Percentiles rank a stretch among this genome's conserved stretches.
These are phyloP conservation scores for Carpinus viminea DNA, from an alignment of 306 rosid species.

Conservation along the genomic window DNA sequence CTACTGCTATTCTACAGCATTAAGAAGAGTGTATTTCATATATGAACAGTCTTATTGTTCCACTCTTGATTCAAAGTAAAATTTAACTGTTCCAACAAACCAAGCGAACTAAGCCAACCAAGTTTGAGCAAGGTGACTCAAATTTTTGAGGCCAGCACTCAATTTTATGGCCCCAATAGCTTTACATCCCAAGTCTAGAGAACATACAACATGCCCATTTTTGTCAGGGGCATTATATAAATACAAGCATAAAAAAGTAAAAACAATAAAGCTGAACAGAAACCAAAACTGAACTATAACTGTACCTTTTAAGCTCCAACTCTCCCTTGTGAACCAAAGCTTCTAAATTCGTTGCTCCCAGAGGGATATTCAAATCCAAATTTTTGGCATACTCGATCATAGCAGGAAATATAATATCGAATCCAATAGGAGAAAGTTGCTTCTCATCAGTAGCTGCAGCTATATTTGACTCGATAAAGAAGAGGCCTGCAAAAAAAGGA, in stretches of 20 bases:
- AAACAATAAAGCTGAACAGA: neutral
- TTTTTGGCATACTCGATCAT: conserved; percentile 56
- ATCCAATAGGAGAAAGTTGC: conserved; percentile 70
- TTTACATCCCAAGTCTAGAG: neutral
- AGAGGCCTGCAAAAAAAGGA: conserved; percentile 57
- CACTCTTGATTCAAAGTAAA: neutral
- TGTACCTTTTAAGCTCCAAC: conserved; percentile 57
- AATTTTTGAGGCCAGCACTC: neutral
- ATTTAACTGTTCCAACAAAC: neutral
- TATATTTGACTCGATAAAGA: conserved; percentile 65
- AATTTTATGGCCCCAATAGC: neutral
- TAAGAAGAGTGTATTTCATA: neutral
- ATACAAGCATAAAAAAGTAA: neutral
- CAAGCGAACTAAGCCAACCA: neutral
- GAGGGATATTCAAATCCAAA: conserved; percentile 54
- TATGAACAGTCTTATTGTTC: neutral
- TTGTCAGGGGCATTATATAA: neutral
- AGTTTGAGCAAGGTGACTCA: neutral
- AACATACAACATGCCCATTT: neutral
- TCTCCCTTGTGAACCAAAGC: conserved; percentile 57
- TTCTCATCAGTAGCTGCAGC: conserved; percentile 61
- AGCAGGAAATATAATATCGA: conserved; percentile 64
- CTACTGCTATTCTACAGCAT: neutral
- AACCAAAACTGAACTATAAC: conserved; percentile 2
- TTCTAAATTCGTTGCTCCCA: conserved; percentile 42